Percentiles rank a stretch among this genome's conserved stretches.
Evolutionary conservation across 306 rosid genomes (phyloP).

Genomic region (Dalbergia cochinchinensis): DNA sequence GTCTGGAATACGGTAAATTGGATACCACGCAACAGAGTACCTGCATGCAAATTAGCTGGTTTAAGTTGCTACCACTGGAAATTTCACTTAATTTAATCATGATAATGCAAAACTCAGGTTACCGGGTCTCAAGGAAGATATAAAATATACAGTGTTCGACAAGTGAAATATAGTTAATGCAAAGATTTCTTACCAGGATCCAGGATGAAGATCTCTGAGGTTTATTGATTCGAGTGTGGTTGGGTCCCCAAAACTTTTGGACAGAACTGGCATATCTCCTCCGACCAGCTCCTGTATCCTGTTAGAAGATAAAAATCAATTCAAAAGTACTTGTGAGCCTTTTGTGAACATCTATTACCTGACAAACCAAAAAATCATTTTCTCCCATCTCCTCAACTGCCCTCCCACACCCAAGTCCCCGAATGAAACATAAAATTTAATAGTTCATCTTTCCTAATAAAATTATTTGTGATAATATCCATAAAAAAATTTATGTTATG

Average conservation of each 20-base stretch:
- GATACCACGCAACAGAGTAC: constrained; percentile 97
- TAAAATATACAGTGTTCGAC: constrained; percentile 12
- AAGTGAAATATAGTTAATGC: constrained; percentile 6
- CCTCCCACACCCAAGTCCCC: constrained; percentile 9
- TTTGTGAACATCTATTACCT: not conserved
- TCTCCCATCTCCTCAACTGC: constrained; percentile 7
- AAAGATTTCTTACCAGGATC: constrained; percentile 73
- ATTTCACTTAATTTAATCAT: constrained; percentile 27
- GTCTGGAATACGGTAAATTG: constrained; percentile 89
- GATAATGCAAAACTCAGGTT: constrained; percentile 19
- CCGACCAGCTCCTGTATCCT: constrained; percentile 75
- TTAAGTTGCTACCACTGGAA: constrained; percentile 39
- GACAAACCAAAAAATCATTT: not conserved
- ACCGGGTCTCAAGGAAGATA: constrained; percentile 26
- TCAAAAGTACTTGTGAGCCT: not conserved
- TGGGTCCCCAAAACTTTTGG: constrained; percentile 68
- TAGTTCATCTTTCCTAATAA: not conserved
- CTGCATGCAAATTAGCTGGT: constrained; percentile 60
- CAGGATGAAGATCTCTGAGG: constrained; percentile 76
- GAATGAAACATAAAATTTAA: not conserved
- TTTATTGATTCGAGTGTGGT: constrained; percentile 63
- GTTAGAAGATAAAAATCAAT: constrained; percentile 49
- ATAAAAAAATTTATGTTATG: no score
- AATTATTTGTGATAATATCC: not conserved
- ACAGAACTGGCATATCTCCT: constrained; percentile 56